A percentile compares a stretch with the other conserved stretches of the same genome.
Conservation (phyloP, 208 protist species). For the Naegleria gruberi region DNA sequence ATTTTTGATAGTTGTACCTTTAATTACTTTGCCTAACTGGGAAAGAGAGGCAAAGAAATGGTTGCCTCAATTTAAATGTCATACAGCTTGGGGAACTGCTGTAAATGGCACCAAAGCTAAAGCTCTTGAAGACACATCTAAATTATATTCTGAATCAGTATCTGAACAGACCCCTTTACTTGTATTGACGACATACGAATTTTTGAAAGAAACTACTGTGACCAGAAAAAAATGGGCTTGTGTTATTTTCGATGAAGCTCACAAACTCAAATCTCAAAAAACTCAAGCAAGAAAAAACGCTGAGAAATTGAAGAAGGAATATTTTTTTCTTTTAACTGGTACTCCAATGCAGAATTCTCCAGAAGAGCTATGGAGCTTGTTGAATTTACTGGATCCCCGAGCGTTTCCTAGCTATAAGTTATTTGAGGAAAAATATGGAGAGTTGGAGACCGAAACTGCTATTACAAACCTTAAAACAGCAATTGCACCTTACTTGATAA, state of each 20-base stretch:
- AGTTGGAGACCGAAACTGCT: not conserved
- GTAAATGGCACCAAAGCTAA: not conserved
- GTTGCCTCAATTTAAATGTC: not conserved
- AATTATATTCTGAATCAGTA: not conserved
- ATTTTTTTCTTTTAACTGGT: slow-evolving; percentile 60
- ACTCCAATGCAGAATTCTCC: slow-evolving; percentile 67
- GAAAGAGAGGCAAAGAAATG: slow-evolving; percentile 62
- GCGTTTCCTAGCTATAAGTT: slow-evolving; percentile 59
- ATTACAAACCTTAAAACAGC: slow-evolving; percentile 35
- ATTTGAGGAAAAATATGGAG: slow-evolving; percentile 54
- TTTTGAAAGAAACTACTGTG: slow-evolving; percentile 71
- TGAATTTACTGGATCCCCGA: slow-evolving; percentile 83
- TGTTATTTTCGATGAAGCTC: slow-evolving; percentile 98
- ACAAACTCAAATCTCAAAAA: slow-evolving; percentile 32
- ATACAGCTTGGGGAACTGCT: slow-evolving; percentile 82
- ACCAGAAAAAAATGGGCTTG: slow-evolving; percentile 80
- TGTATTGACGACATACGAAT: slow-evolving; percentile 92
- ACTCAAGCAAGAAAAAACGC: not conserved
- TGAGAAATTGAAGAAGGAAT: slow-evolving; percentile 29
- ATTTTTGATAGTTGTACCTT: slow-evolving; percentile 89
- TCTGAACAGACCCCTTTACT: slow-evolving; percentile 35
- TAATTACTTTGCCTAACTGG: slow-evolving; percentile 94
- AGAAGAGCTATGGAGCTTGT: slow-evolving; percentile 83
- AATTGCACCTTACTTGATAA: slow-evolving; percentile 88
- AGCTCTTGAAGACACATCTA: slow-evolving; percentile 41